Conservation (phyloP, 2,329 filamentous ascomycete species). For the Arachnomyces sp. region DNA sequence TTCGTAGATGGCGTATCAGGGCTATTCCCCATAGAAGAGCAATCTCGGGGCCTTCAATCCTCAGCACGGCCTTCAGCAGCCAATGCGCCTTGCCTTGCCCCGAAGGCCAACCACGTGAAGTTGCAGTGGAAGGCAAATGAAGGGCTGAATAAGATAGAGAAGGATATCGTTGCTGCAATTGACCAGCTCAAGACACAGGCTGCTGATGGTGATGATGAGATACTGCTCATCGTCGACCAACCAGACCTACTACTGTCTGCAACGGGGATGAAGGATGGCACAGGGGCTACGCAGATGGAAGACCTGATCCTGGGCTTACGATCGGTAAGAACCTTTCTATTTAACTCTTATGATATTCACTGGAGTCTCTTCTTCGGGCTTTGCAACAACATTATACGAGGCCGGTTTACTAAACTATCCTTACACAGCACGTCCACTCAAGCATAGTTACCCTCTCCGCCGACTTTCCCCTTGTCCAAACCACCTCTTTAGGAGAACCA, state of each 20-base stretch:
- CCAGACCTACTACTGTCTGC: conserved; percentile 57
- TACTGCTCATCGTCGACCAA: conserved; percentile 58
- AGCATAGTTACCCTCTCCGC: conserved; percentile 62
- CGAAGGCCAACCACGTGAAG: conserved; percentile 17
- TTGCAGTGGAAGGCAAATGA: conserved; percentile 10
- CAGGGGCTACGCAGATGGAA: conserved; percentile 38
- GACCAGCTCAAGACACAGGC: conserved; percentile 19
- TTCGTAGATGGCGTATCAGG: conserved; percentile 68
- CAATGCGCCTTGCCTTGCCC: conserved; percentile 11
- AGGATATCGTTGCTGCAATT: conserved; percentile 26
- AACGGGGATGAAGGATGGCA: conserved; percentile 39
- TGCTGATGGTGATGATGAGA: conserved; percentile 21
- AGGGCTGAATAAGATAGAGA: conserved; percentile 27
- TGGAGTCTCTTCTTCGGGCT: background rate
- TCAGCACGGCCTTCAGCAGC: conserved; percentile 7
- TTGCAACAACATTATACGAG: background rate
- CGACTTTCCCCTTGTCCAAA: conserved; percentile 61
- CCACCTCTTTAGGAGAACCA: conserved; percentile 24
- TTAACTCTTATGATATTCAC: background rate
- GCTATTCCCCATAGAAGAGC: conserved; percentile 38
- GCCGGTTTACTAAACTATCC: conserved; percentile 3
- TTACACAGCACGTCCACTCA: conserved; percentile 50
- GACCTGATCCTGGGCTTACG: conserved; percentile 52
- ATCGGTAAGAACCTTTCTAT: conserved; percentile 45
- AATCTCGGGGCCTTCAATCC: conserved; percentile 14